Evolutionary conservation across 2,329 filamentous ascomycete genomes (phyloP).

Genomic region (Paecilomyces niveus): DNA sequence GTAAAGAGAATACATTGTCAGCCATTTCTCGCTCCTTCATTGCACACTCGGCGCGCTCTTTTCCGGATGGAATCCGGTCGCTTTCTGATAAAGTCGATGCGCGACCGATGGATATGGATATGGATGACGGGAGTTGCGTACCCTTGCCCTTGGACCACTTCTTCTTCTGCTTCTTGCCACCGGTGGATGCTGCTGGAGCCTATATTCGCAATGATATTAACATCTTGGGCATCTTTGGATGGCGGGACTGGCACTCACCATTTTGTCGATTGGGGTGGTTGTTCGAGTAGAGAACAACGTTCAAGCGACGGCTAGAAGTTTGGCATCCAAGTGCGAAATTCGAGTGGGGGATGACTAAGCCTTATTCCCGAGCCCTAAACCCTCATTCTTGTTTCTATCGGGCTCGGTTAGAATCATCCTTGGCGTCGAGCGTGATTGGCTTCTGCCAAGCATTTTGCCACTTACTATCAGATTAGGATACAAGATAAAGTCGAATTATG

Average conservation of each 20-base stretch:
- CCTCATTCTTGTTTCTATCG: slow-evolving; percentile 13
- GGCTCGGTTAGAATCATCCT: slow-evolving; percentile 12
- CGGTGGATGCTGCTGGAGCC: slow-evolving; percentile 42
- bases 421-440: slow-evolving; percentile 6
- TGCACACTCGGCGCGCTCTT: slow-evolving; percentile 16
- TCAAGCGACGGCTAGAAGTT: slow-evolving; percentile 16
- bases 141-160: slow-evolving; percentile 54
- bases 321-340: slow-evolving; percentile 27
- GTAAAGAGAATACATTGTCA: slow-evolving; percentile 28
- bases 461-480: background rate
- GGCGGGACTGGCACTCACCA: slow-evolving; percentile 21
- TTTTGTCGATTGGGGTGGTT: slow-evolving; percentile 31
- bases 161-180: slow-evolving; percentile 49
- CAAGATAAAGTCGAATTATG: too few relatives aligned
- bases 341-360: slow-evolving; percentile 31
- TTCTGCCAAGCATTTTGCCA: background rate
- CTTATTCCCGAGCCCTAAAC: slow-evolving; percentile 22
- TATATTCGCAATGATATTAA: slow-evolving; percentile 16
- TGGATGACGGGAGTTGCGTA: slow-evolving; percentile 22
- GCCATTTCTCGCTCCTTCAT: slow-evolving; percentile 12
- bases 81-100: background rate
- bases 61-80: slow-evolving; percentile 5
- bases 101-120: background rate
- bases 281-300: slow-evolving; percentile 25
- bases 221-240: slow-evolving; percentile 1